A percentile compares a stretch with the other conserved stretches of the same genome.
phyloP scores from a whole-genome alignment of 495 filamentous ascomycete species.

The Clavariopsis aquatica region DNA sequence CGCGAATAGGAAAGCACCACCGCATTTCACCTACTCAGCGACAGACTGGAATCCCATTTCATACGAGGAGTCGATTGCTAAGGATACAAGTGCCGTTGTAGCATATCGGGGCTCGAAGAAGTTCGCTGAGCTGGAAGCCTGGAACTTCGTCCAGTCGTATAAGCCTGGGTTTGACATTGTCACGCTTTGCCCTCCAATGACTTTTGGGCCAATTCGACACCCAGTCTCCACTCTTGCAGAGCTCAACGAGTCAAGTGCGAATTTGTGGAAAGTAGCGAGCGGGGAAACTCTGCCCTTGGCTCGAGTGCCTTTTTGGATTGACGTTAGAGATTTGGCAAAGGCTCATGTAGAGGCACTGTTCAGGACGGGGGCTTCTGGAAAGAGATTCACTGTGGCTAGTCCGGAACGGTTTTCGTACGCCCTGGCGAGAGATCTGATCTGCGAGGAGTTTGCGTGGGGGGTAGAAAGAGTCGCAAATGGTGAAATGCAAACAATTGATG shows the following conservation, averaged over 20 bases:
- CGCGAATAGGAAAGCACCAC: background rate
- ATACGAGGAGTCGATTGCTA: constrained; percentile 19
- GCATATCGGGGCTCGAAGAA: constrained; percentile 27
- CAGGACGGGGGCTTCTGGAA: constrained; percentile 43
- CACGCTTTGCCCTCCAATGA: constrained; percentile 49
- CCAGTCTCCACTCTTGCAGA: constrained; percentile 38
- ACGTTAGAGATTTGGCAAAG: constrained; percentile 50
- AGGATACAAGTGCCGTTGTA: constrained; percentile 11
- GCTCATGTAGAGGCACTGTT: constrained; percentile 50
- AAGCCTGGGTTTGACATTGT: constrained; percentile 38
- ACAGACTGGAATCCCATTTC: constrained; percentile 29
- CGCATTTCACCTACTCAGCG: constrained; percentile 17
- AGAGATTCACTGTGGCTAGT: constrained; percentile 44
- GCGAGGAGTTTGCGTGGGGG: constrained; percentile 41
- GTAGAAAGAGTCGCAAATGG: constrained; percentile 39
- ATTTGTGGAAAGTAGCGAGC: constrained; percentile 44
- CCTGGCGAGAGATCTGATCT: constrained; percentile 46
- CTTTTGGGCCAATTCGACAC: constrained; percentile 51
- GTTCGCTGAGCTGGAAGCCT: constrained; percentile 43
- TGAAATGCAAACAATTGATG: constrained; percentile 40
- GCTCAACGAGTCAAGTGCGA: constrained; percentile 47
- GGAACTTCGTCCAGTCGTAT: constrained; percentile 44
- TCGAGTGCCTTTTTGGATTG: constrained; percentile 49
- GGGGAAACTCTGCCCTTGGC: constrained; percentile 40
- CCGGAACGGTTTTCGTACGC: constrained; percentile 50